Base-by-base conservation (phyloP, 2,329 filamentous ascomycete species). In the Teratosphaeria viscida region DNA sequence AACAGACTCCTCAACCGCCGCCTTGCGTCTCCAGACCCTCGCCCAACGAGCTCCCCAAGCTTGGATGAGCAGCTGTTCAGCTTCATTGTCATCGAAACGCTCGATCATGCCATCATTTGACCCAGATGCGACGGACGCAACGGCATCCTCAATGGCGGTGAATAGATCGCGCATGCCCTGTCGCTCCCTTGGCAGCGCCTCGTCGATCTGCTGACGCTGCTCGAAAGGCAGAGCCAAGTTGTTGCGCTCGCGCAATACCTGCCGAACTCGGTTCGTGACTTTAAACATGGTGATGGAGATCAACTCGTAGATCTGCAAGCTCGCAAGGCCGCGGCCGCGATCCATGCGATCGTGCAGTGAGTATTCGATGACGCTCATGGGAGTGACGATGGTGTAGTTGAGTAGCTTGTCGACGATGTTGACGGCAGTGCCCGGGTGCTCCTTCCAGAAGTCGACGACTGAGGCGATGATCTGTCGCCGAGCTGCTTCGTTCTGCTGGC, bases 381-480 rank as follows among this genome's bases (percentile, higher is more conserved):
- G 94, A 8, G 88, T 91, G 39, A 99, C 81, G 67, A 99, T 96
- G 14, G 89, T 92, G 77, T 96, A 99, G 77, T 97, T 99, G 67
- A 99, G 86, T 5, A 99, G 82, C 75, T 97, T 97, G 78, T 97
- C 92, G 60, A 97, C 83, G 67, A 99, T 95, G 67, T 89, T 89
- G 66, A 97, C 84, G 2, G 91, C 94, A 52, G 95, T 87, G 61
- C 94, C 94, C 0, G 92, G 91, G 68, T 99, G 92, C 35, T 92
- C 87, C 54, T 84, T 83, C 94, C 94, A 99, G 78, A 96, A 99
- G 49, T 86, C 81, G 78, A 96, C 89, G 47, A 97, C 91, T 4
- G 89, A 89, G 5, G 87, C 84, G 66, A 97, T 89, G 69, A 99
- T 95, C 74, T 99, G 94, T 52, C 85, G 83, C 49, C 91, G 85